Evolutionary conservation across 1,139 yeast species (phyloP), one percentile per base, ranked within the genome.

Genomic region (Taphrina populina): DNA sequence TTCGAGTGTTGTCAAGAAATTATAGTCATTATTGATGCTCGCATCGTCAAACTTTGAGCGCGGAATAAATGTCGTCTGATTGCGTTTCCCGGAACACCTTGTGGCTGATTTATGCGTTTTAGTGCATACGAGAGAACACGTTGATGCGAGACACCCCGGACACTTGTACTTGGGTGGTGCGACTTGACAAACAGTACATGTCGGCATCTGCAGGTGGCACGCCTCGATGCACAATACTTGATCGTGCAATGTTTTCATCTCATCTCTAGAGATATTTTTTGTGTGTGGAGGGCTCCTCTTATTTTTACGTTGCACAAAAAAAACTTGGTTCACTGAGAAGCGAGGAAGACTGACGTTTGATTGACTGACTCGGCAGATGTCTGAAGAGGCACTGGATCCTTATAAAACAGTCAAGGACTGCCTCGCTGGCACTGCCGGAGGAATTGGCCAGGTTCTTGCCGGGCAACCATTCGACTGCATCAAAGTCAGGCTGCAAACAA

Each of bases 391-490:
- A 6, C 32, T 40, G 4, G 54, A 49, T 24, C 54, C 54, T 2
- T 49, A 49, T 46, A 49, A 49, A 40, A 39, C 57, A 11, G 49
- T 76, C 29, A 88, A 88, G 66, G 96, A 90, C 68, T 77, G 90
- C 53, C 73, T 85, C 60, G 95, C 95, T 4, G 97, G 96, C 8
- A 88, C 96, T 30, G 77, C 86, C 66, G 96, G 96, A 60, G 97
- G 97, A 59, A 80, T 90, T 44, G 88, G 96, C 13, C 97, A 90
- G 71, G 96, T 90, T 11, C 73, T 90, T 45, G 87, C 84, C n/a
- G 96, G 96, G 29, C 96, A 90, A 70, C 97, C 97, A 10, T 90
- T 90, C 65, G 97, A 90, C 69, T 87, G 95, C 8, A 87, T 94
- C 45, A 90, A 62, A 70, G 96, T 90, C 34, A 78, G 97, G 61